Evolutionary conservation across 768 basidiomycete genomes (phyloP), one percentile per base, ranked within the genome.

Genomic region (Pilatotrama ljubarskyi): DNA sequence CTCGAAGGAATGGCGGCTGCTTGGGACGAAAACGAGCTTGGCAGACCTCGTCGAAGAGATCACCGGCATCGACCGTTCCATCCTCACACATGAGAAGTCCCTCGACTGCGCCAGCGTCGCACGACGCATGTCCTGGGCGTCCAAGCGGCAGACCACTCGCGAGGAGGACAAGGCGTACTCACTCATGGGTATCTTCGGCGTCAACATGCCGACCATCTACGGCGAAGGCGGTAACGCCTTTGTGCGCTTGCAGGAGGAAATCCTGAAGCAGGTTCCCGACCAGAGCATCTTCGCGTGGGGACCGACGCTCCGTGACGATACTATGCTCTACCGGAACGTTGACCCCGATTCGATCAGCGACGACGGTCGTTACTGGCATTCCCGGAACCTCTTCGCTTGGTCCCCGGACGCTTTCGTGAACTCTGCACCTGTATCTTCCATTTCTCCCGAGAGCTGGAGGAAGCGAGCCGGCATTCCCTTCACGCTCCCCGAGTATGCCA

Each of bases 141-240:
- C 63, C 48, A 63, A 51, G 43, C 57, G 62, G 35, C 46, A 57
- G 29, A 57, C 58, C 5, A 64, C 63, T 1, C 51, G 58, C 10
- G 49, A 49, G 25, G 63, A 59, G 44, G 58, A 64, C 58, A 43
- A 49, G 55, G 63, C 58, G 38, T 60, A 64, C 44, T 59, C 63
- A 24, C 63, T 64, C 20, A 41, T 64, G 44, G 63, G 63, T 25
- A 47, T 64, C 20, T 64, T 64, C 40, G 58, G 53, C n/a, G 51
- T 64, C 49, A 59, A 59, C 43, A 58, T 64, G 54, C 49, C 58
- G 37, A 59, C 53, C 14, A 47, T 56, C 32, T 64, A 60, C 18
- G 63, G 63, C 10, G 63, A 64, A 35, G 63, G 58, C 20, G 43
- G n/a, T 5, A 42, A 49, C n/a, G 58, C 63, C 14, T 64, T 59